Base-by-base conservation (phyloP, 257 asterid genomes). In the Nicotiana obtusifolia region DNA sequence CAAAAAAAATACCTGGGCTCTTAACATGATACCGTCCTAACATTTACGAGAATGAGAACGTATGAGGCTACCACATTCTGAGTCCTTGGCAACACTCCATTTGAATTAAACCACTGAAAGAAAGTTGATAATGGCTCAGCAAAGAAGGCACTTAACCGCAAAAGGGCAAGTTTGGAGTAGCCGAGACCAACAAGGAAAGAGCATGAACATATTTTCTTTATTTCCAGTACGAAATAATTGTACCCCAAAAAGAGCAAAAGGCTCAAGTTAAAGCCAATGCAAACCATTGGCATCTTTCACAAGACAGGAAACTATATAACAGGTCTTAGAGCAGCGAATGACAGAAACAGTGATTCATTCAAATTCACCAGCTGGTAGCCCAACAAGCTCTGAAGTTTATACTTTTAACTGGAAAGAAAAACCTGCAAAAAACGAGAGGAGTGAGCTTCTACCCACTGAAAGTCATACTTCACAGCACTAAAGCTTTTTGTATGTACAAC, bases 301-400 rank as follows among this genome's bases (percentile, higher is more conserved):
- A 49, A 5, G 9, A 75, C 24, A 75, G 24, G 5, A 75, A 75
- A 49, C 62, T 20, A 73, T 47, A 73, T 15, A 49, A 75, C 26
- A 49, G 24, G 79, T 75, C 62, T 75, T 49, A 49, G 66, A 24
- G 79, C 61, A 49, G 79, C 26, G 62, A 75, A 49, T 24, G 28
- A 49, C 79, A 49, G 79, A 75, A 49, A 54, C 33, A 49, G 61
- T 7, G 24, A 49, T 16, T 7, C 24, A 75, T 0, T 47, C 62
- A 24, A 75, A 75, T 75, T 73, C 62, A 75, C 44, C 2, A 2
- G 44, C 8, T 49, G 62, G 41, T 49, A 75, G 79, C 79, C 62
- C 79, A 75, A 49, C 44, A 15, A 49, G 41, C 62, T 49, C 79
- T 8, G 79, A 49, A 49, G 61, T 75, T 75, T 47, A 75, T 75